phyloP scores from a whole-genome alignment of 768 basidiomycete species.

The Gloeopeniophorella convolvens region DNA sequence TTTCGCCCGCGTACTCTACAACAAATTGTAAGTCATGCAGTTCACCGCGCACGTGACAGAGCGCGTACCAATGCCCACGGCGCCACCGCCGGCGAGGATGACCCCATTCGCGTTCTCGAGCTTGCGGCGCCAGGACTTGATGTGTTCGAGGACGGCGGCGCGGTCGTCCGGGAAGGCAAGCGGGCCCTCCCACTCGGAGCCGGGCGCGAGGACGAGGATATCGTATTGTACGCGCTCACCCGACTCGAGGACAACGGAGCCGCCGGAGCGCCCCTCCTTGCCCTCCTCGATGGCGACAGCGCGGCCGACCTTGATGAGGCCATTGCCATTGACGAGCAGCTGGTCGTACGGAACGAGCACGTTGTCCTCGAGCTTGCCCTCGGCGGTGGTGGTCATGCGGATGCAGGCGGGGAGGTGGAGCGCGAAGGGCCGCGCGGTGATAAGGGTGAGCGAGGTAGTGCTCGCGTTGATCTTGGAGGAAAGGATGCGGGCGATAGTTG shows the following conservation, averaged over 20 bases:
- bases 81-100: conserved; percentile 33
- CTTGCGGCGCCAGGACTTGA: conserved; percentile 27
- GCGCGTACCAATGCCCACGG: conserved; percentile 37
- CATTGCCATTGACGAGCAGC: conserved; percentile 13
- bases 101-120: conserved; percentile 29
- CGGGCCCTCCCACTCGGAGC: conserved; percentile 15
- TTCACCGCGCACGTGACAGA: not conserved
- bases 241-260: conserved; percentile 7
- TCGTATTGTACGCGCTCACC: conserved; percentile 17
- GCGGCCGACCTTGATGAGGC: conserved; percentile 15
- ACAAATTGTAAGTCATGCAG: not conserved
- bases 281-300: conserved; percentile 9
- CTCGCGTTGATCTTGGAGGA: conserved; percentile 42
- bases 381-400: conserved; percentile 45
- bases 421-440: conserved; percentile 46
- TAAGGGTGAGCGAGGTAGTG: conserved; percentile 46
- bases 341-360: conserved; percentile 16
- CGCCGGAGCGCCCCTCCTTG: conserved; percentile 1
- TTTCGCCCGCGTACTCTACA: conserved; percentile 41
- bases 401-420: conserved; percentile 44
- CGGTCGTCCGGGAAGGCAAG: conserved; percentile 37
- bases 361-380: conserved; percentile 30
- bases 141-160: conserved; percentile 19
- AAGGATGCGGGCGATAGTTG: conserved; percentile 39
- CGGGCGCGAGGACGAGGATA: conserved; percentile 17